Conservation (phyloP, 2,329 filamentous ascomycete genomes). For the Fusarium falciforme region DNA sequence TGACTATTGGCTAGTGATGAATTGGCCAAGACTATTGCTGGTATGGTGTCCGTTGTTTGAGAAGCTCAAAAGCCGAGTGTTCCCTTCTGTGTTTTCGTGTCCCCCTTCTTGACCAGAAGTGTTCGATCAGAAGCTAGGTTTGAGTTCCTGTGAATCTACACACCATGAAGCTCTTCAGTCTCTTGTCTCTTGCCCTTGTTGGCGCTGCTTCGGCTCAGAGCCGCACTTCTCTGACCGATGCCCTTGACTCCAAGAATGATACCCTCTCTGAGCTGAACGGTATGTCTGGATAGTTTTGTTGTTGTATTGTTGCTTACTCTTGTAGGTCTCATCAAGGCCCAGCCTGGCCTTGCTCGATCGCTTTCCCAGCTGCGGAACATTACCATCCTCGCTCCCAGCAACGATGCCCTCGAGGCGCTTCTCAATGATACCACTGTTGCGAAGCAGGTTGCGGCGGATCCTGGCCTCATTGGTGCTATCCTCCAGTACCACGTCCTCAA, state of each 20-base stretch:
- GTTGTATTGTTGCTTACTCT: constrained; percentile 7
- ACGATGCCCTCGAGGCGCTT: constrained; percentile 64
- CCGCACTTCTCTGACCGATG: constrained; percentile 38
- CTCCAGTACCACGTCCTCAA: constrained; percentile 70
- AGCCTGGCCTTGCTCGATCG: constrained; percentile 37
- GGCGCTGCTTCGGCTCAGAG: constrained; percentile 36
- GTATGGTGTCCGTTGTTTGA: not conserved
- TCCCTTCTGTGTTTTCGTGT: not conserved
- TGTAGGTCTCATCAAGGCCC: constrained; percentile 37
- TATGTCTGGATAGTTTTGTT: constrained; percentile 2
- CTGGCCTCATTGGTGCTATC: constrained; percentile 55
- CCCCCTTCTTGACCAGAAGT: not conserved
- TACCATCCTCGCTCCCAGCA: constrained; percentile 65
- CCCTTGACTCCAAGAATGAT: constrained; percentile 41
- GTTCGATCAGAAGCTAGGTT: constrained; percentile 4
- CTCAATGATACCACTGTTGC: constrained; percentile 56
- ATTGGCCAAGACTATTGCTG: constrained; percentile 6
- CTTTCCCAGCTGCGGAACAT: constrained; percentile 33
- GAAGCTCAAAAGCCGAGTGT: constrained; percentile 15
- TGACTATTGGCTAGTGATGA: constrained; percentile 23
- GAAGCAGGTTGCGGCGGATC: constrained; percentile 52
- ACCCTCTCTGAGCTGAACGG: constrained; percentile 42
- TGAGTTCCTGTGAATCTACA: constrained; percentile 4
- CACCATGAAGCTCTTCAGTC: constrained; percentile 39
- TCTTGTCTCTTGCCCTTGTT: constrained; percentile 34